A percentile compares a stretch with the other conserved stretches of the same genome.
Conservation (phyloP, 2,329 filamentous ascomycete species). For the Colletotrichum limetticola region DNA sequence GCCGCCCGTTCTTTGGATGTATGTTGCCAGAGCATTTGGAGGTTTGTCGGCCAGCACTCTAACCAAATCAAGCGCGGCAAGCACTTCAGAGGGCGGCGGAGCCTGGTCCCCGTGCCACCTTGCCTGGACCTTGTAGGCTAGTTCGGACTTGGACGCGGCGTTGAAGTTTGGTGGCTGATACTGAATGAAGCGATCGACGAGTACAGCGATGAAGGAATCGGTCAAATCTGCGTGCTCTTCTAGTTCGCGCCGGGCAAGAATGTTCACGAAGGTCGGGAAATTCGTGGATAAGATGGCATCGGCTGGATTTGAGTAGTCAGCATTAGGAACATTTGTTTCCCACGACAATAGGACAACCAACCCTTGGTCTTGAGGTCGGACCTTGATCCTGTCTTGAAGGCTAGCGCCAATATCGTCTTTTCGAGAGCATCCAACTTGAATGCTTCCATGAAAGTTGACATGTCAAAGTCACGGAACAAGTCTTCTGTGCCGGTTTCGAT, state of each 20-base stretch:
- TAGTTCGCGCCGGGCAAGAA: constrained; percentile 73
- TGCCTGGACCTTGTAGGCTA: constrained; percentile 72
- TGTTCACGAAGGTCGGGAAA: constrained; percentile 80
- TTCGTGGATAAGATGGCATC: constrained; percentile 90
- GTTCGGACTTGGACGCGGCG: constrained; percentile 76
- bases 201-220: constrained; percentile 77
- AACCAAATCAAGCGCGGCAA: constrained; percentile 76
- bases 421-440: constrained; percentile 92
- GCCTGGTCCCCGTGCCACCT: constrained; percentile 74
- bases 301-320: constrained; percentile 65
- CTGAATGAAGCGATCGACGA: constrained; percentile 88
- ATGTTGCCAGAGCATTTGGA: constrained; percentile 68
- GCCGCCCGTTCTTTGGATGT: constrained; percentile 79
- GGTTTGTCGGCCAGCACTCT: constrained; percentile 71
- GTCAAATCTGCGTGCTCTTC: constrained; percentile 74
- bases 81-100: constrained; percentile 73
- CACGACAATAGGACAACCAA: constrained; percentile 51
- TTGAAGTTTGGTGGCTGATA: constrained; percentile 89
- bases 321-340: constrained; percentile 48
- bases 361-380: constrained; percentile 90
- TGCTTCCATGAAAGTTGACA: constrained; percentile 95
- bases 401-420: constrained; percentile 87
- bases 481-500: constrained; percentile 93
- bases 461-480: constrained; percentile 93
- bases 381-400: constrained; percentile 86